phyloP scores from a whole-genome alignment of 495 filamentous ascomycete species.

The Neurospora sp. region DNA sequence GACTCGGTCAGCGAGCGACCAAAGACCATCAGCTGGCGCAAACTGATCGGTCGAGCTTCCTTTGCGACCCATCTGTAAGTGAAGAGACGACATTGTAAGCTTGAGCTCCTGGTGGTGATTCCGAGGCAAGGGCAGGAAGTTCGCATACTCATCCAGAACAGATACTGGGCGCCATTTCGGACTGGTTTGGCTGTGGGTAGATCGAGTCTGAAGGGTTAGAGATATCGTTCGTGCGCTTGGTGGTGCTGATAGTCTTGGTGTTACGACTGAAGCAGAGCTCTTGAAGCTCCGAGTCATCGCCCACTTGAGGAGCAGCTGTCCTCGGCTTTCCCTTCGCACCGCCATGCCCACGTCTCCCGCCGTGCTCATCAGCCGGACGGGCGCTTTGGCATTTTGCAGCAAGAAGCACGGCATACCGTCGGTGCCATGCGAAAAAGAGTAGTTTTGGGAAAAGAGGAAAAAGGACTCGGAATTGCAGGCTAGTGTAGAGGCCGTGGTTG shows the following conservation, averaged over 20 bases:
- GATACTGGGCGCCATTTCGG: slow-evolving; percentile 71
- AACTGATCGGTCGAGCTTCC: slow-evolving; percentile 74
- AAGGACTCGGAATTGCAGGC: neutral
- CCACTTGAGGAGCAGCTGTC: slow-evolving; percentile 1
- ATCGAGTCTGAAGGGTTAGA: neutral
- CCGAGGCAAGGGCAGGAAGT: neutral
- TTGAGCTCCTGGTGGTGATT: neutral
- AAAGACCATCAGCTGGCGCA: slow-evolving; percentile 92
- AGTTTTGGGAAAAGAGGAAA: neutral
- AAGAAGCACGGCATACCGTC: slow-evolving; percentile 36
- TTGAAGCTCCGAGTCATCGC: neutral
- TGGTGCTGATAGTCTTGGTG: neutral
- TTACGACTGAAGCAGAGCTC: neutral
- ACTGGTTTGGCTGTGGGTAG: slow-evolving; percentile 7
- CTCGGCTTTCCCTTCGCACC: neutral
- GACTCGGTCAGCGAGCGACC: slow-evolving; percentile 78
- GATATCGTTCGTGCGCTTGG: neutral
- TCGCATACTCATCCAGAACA: slow-evolving; percentile 75
- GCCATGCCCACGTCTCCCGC: slow-evolving; percentile 9
- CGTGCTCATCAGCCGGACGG: slow-evolving; percentile 25
- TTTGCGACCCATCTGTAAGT: slow-evolving; percentile 69
- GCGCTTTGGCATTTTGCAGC: slow-evolving; percentile 34
- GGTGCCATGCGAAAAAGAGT: slow-evolving; percentile 30
- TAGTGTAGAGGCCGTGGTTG: neutral
- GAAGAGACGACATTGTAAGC: slow-evolving; percentile 13